Conservation (phyloP, 2,329 filamentous ascomycete genomes). For the Akanthomyces lecanii region DNA sequence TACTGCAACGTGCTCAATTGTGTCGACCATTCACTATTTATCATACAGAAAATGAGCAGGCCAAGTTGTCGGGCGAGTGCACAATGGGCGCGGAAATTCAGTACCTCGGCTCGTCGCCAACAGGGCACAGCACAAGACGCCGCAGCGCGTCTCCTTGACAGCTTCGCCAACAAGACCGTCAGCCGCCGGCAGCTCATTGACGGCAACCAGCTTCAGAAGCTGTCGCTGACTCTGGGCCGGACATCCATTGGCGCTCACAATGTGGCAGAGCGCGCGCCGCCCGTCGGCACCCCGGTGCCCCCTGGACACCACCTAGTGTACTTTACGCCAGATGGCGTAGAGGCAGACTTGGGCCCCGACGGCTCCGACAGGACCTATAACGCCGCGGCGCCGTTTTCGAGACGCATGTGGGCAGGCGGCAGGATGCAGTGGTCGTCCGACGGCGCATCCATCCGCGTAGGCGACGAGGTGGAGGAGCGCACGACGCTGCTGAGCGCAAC, state of each 20-base stretch:
- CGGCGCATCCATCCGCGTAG: conserved; percentile 40
- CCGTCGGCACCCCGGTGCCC: conserved; percentile 47
- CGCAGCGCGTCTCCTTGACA: conserved; percentile 30
- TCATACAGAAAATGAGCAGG: neutral
- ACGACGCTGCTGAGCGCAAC: conserved; percentile 51
- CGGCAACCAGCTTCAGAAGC: conserved; percentile 58
- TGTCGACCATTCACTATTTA: too few species aligned
- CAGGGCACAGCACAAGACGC: conserved; percentile 23
- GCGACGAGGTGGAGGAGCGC: conserved; percentile 52
- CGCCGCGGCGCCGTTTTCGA: conserved; percentile 53
- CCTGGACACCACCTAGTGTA: conserved; percentile 60
- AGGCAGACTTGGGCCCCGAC: conserved; percentile 52
- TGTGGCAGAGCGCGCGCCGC: conserved; percentile 35
- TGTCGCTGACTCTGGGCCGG: conserved; percentile 55
- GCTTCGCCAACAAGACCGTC: conserved; percentile 26
- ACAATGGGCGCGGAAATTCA: neutral
- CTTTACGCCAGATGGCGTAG: conserved; percentile 55
- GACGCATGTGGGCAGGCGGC: conserved; percentile 66
- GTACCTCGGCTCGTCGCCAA: neutral
- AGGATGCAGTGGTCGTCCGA: conserved; percentile 46
- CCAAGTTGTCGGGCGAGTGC: neutral
- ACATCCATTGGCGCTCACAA: conserved; percentile 37
- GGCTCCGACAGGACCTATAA: conserved; percentile 60
- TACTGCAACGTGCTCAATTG: neutral
- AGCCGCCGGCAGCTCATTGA: conserved; percentile 49